Evolutionary conservation across 2,329 filamentous ascomycete genomes (phyloP), one percentile per base, ranked within the genome.

Genomic region (Thelonectria olida): DNA sequence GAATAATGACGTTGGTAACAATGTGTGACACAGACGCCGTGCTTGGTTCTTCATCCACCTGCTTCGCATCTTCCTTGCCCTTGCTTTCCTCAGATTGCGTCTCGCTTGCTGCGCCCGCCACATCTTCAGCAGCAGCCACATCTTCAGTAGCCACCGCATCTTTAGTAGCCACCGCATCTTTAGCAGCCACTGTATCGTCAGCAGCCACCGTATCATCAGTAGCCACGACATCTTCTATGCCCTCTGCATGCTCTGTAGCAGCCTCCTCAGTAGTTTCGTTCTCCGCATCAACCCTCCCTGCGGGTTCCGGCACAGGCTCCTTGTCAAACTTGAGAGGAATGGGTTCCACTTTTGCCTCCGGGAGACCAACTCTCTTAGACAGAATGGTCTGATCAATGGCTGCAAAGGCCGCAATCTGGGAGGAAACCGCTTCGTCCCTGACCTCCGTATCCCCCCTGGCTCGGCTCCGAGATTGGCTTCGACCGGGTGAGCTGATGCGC

Each of bases 1-100:
- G 81, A 51, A 95, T 86, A 59, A 95, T 86, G 39, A 91, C 87
- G 74, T 95, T 96, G 6, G 92, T 95, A 63, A 96, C 79, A 10
- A 95, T 81, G 73, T 95, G 92, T 39, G 90, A 92, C 5, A 96
- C 86, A 7, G 89, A 92, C 7, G 88, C 89, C 9, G 82, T 83
- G 73, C 73, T 44, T 42, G 41, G 17, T 52, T 34, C 56, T 53
- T 31, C 67, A 64, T 67, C 34, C 2, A 57, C 66, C 8, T 74
- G 50, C 45, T 62, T 58, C 15, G 17, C 22, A 63, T 67, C 59
- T 58, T 50, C 52, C 50, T 60, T 66, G n/a, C 57, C 17, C 27
- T 67, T 63, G 25, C 17, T 12, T 3, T 44, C 31, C 10, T 39
- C 28, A 10, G 7, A n/a, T n/a, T 27, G 23, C 4, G 25, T 41